Evolutionary conservation across 768 basidiomycete genomes (phyloP).

Genomic region (Podaxis mareebaensis): DNA sequence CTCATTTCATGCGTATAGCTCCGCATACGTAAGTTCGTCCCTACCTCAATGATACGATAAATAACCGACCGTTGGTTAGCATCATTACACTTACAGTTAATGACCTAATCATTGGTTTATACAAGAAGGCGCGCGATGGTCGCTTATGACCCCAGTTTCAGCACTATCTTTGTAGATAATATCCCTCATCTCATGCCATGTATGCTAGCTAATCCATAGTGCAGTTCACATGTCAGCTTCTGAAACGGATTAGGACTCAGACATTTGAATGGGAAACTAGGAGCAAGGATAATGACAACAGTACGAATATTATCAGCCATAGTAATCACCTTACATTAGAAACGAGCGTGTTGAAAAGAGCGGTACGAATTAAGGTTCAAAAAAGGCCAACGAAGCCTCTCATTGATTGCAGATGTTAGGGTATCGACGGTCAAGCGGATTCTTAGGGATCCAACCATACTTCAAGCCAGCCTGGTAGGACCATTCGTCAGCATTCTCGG

Average conservation of each 20-base stretch:
- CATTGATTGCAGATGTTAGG: slow-evolving; percentile 45
- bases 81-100: slow-evolving; percentile 92
- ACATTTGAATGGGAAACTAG: too few species aligned
- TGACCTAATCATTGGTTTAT: slow-evolving; percentile 71
- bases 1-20: slow-evolving; percentile 90
- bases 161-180: not conserved
- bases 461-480: slow-evolving; percentile 78
- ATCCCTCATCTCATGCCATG: too few species aligned
- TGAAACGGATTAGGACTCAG: too few species aligned
- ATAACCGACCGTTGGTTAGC: slow-evolving; percentile 35
- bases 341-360: not conserved
- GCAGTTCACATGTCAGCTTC: too few species aligned
- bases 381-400: slow-evolving; percentile 13
- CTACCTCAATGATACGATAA: not conserved
- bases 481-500: slow-evolving; percentile 87
- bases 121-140: slow-evolving; percentile 44
- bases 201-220: too few species aligned
- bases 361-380: not conserved
- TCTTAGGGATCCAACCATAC: slow-evolving; percentile 82
- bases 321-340: not conserved
- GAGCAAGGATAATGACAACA: too few species aligned
- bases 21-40: slow-evolving; percentile 74
- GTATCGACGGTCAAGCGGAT: slow-evolving; percentile 47
- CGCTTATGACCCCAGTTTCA: slow-evolving; percentile 37
- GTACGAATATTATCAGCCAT: not conserved